phyloP scores from a whole-genome alignment of 495 filamentous ascomycete species.

The Penicillium maclennaniae region DNA sequence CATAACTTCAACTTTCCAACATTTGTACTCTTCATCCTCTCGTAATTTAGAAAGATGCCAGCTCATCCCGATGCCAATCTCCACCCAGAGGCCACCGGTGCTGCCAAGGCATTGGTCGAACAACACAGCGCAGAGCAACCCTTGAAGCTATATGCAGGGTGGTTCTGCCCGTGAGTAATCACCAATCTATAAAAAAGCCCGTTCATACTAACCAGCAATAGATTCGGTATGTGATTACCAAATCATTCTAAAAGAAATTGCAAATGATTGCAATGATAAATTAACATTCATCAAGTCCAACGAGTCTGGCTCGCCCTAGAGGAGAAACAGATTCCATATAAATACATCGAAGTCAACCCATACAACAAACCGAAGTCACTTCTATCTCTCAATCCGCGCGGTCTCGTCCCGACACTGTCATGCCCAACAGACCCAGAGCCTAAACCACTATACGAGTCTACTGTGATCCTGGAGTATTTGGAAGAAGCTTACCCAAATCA shows the following conservation, averaged over 20 bases:
- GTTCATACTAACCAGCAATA: slow-evolving; percentile 12
- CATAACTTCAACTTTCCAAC: not conserved
- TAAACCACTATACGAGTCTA: slow-evolving; percentile 61
- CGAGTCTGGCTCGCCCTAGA: slow-evolving; percentile 62
- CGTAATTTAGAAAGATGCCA: slow-evolving; percentile 10
- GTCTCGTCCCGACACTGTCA: slow-evolving; percentile 63
- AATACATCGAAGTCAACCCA: slow-evolving; percentile 71
- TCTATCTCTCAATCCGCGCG: slow-evolving; percentile 63
- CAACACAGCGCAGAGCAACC: slow-evolving; percentile 46
- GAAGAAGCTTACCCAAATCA: slow-evolving; percentile 60
- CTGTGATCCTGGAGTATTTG: slow-evolving; percentile 64
- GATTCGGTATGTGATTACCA: slow-evolving; percentile 34
- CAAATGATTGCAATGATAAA: not conserved
- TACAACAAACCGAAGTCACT: slow-evolving; percentile 63
- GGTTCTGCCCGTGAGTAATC: slow-evolving; percentile 52
- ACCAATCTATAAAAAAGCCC: not conserved
- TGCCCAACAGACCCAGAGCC: slow-evolving; percentile 23
- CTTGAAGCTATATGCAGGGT: slow-evolving; percentile 62
- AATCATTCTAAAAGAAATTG: too few relatives aligned
- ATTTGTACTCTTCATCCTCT: not conserved
- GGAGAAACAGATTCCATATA: slow-evolving; percentile 67
- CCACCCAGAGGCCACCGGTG: slow-evolving; percentile 50
- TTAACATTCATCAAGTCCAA: slow-evolving; percentile 42
- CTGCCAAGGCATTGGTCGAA: slow-evolving; percentile 45
- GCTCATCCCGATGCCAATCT: slow-evolving; percentile 43